phyloP scores from a whole-genome alignment of 106 monocot species.

The Acorus calamus region DNA sequence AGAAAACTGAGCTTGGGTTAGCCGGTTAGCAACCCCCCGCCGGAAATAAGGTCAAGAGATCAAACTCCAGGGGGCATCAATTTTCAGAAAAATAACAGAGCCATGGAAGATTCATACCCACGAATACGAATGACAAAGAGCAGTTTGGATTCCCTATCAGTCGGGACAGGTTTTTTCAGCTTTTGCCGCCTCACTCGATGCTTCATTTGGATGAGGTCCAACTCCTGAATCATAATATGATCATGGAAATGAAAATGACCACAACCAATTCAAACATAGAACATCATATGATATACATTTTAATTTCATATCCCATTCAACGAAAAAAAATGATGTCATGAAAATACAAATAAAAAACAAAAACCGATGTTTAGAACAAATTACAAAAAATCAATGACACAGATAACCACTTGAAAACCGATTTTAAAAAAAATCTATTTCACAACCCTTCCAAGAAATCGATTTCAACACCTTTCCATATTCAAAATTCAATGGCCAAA shows the following conservation, averaged over 20 bases:
- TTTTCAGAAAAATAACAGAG: background rate
- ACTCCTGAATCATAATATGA: slow-evolving; percentile 30
- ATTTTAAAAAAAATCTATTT: no score
- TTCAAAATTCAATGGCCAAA: no score
- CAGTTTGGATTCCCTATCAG: slow-evolving; percentile 41
- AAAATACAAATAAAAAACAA: no score
- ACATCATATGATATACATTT: background rate
- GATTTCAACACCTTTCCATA: no score
- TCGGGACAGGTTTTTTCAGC: background rate
- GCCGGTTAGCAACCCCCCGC: no score
- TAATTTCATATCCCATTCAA: no score
- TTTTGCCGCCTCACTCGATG: slow-evolving; percentile 45
- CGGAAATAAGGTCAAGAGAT: background rate
- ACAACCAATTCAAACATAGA: background rate
- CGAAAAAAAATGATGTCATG: no score
- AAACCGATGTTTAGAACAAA: no score
- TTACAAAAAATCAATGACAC: no score
- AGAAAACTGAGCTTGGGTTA: no score
- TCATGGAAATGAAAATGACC: background rate
- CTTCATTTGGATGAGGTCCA: slow-evolving; percentile 65
- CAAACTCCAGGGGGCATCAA: background rate
- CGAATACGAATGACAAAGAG: slow-evolving; percentile 82
- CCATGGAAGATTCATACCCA: slow-evolving; percentile 31
- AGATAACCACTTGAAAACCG: no score
- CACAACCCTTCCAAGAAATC: no score